These are phyloP conservation scores for Omphalotus guepiniiformis DNA, from an alignment of 768 basidiomycete species.

Conservation along the genomic window DNA sequence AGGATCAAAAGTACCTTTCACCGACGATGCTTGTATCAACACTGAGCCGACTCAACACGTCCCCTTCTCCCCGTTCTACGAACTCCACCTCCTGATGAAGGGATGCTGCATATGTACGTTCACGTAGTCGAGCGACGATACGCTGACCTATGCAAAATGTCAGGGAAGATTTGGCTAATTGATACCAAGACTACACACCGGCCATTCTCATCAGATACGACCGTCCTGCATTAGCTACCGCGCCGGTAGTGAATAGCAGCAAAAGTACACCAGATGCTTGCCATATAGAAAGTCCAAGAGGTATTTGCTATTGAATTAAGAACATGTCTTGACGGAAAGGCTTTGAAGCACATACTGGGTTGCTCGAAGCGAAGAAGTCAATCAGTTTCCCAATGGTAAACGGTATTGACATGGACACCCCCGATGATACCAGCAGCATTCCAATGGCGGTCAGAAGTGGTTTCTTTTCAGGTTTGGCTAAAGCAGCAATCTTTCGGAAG, in stretches of 20 bases:
- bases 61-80: slow-evolving; percentile 89
- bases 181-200: slow-evolving; percentile 37
- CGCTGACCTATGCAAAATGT: slow-evolving; percentile 55
- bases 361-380: slow-evolving; percentile 78
- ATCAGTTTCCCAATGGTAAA: slow-evolving; percentile 92
- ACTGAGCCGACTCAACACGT: slow-evolving; percentile 86
- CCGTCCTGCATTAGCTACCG: slow-evolving; percentile 79
- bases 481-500: slow-evolving; percentile 66
- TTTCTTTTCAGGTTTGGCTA: slow-evolving; percentile 81
- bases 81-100: slow-evolving; percentile 89
- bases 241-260: slow-evolving; percentile 80
- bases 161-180: neutral
- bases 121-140: slow-evolving; percentile 84
- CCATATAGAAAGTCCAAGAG: slow-evolving; percentile 73
- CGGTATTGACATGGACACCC: slow-evolving; percentile 90
- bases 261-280: slow-evolving; percentile 76
- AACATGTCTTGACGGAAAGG: neutral
- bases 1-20: slow-evolving; percentile 56
- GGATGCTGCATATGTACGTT: slow-evolving; percentile 79
- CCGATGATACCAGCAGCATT: slow-evolving; percentile 79
- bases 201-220: slow-evolving; percentile 83
- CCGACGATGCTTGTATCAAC: slow-evolving; percentile 93
- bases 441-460: slow-evolving; percentile 74
- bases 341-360: slow-evolving; percentile 50
- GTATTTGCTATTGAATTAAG: slow-evolving; percentile 52